These are phyloP conservation scores for Eragrostis curvula DNA, from an alignment of 176 grass and related monocot genomes.

Conservation along the genomic window DNA sequence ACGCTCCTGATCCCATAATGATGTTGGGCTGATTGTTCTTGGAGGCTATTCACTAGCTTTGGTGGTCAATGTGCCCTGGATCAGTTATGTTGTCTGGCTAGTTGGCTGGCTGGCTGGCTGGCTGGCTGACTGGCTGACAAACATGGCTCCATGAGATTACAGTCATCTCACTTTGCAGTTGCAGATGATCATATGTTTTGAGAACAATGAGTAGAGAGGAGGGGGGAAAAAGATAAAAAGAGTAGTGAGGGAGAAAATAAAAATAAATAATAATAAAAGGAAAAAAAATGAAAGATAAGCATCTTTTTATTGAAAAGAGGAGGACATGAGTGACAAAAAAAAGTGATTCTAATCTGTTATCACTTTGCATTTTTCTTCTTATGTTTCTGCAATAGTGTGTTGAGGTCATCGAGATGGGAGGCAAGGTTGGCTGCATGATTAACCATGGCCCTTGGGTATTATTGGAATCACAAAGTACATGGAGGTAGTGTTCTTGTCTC, in stretches of 20 bases:
- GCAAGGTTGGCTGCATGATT: constrained; percentile 57
- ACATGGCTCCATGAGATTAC: constrained; percentile 23
- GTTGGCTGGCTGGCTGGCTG: too few relatives aligned
- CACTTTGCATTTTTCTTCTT: constrained; percentile 40
- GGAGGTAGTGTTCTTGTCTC: constrained; percentile 31
- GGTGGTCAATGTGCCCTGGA: background rate
- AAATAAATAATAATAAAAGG: background rate
- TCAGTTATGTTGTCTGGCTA: constrained; percentile 39
- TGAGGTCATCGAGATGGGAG: constrained; percentile 50
- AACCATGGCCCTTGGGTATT: constrained; percentile 44
- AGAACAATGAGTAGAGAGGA: too few relatives aligned
- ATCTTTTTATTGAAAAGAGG: background rate
- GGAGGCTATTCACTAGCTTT: constrained; percentile 2
- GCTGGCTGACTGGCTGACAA: background rate
- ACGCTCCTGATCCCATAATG: too few relatives aligned
- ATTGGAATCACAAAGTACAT: constrained; percentile 44
- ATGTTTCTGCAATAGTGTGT: constrained; percentile 52
- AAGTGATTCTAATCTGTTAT: constrained; percentile 27
- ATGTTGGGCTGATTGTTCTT: constrained; percentile 4
- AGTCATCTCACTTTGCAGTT: background rate
- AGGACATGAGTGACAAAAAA: background rate
- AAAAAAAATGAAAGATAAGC: background rate
- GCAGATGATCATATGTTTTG: background rate
- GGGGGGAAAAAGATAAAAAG: too few relatives aligned
- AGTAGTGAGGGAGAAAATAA: constrained; percentile 17